Evolutionary conservation across 176 grass and related monocot species (phyloP), one percentile per base, ranked within the genome.

Genomic region (Secale cereale): DNA sequence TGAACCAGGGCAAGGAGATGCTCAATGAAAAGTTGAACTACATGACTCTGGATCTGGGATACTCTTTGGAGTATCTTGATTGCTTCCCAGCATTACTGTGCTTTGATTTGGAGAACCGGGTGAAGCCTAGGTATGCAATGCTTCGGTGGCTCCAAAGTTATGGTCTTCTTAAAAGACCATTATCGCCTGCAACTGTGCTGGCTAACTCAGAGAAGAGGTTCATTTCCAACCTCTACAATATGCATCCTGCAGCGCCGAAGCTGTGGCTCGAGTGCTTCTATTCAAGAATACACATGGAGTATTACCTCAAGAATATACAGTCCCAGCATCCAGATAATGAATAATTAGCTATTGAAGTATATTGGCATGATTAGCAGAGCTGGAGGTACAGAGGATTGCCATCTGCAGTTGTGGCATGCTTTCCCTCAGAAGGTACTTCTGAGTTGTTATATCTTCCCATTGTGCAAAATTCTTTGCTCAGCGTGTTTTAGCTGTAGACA

Each of bases 181-280:
- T 89, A 81, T 33, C 93, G 22, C 95, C 91, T 15, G 87, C 91
- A 62, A 98, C 89, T 17, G 83, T 95, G 41, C 88, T 95, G 82
- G 83, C 89, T 74, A 86, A 83, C 75, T 98, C 95, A n/a, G 95
- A 95, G 66, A 98, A 83, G 85, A 89, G 59, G 65, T 98, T 98
- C 78, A 93, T 98, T 81, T 39, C 67, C 10, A 87, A 78, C 76
- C 93, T 98, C 67, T 90, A 87, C 78, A 68, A 74, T 78, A 77
- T 89, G 48, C 91, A 98, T 83, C 95, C 95, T 60, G 91, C 91
- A 77, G 95, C 74, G 78, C 95, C 93, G 22, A 98, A 98, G 76
- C 81, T 93, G 85, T 98, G 95, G 93, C 91, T 98, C 28, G 95
- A 95, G 63, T 87, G 91, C 81, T 92, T 95, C 76, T 98, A 91